These are phyloP conservation scores for Microstroma glucosiphilum DNA, from an alignment of 1,284 basidiomycete species.

Conservation along the genomic window DNA sequence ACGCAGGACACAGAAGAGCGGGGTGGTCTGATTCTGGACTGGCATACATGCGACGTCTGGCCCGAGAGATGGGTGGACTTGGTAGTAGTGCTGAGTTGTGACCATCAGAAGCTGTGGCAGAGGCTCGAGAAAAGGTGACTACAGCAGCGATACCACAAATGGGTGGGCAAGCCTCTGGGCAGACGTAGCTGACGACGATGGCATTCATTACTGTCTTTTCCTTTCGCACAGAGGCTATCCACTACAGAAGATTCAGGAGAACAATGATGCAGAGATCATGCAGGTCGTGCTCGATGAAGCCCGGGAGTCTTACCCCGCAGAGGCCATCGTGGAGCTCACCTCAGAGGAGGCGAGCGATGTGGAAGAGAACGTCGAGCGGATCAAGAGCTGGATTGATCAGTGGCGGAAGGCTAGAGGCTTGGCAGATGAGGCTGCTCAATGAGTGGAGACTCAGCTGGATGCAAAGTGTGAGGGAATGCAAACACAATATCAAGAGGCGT, in stretches of 20 bases:
- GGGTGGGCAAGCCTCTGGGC: no score
- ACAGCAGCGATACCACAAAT: no score
- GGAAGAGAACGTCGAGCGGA: conserved; percentile 75
- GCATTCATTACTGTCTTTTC: background rate
- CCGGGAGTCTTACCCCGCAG: conserved; percentile 70
- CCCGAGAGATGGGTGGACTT: conserved; percentile 96
- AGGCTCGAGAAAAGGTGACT: conserved; percentile 85
- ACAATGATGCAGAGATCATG: conserved; percentile 99
- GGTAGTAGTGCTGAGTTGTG: conserved; percentile 85
- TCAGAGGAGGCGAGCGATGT: conserved; percentile 76
- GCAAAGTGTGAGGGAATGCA: no score
- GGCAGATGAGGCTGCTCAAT: background rate
- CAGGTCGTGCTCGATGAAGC: conserved; percentile 84
- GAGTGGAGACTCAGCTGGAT: no score
- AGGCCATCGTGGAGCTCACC: conserved; percentile 78
- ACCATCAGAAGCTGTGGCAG: conserved; percentile 84
- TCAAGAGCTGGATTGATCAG: conserved; percentile 73
- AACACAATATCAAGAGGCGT: no score
- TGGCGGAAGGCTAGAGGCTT: conserved; percentile 62
- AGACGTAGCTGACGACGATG: background rate
- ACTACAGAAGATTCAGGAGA: conserved; percentile 91
- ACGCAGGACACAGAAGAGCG: conserved; percentile 28
- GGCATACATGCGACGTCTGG: conserved; percentile 92
- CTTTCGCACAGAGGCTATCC: conserved; percentile 66
- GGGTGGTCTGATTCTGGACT: conserved; percentile 80